Conservation (phyloP, 805 yeast genomes). For the Saccharomycopsis malanga region DNA sequence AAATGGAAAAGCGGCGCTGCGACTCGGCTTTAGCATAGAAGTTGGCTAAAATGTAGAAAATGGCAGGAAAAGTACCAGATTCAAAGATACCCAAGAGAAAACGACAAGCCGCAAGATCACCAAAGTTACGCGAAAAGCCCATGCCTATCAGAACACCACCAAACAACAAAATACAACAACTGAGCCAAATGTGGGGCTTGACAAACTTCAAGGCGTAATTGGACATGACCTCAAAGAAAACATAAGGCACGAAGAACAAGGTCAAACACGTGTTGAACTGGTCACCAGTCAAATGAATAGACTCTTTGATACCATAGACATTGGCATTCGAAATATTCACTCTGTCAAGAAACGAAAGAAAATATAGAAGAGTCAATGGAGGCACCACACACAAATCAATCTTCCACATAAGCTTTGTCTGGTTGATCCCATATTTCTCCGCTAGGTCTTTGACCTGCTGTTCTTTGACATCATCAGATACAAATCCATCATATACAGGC, state of each 20-base stretch:
- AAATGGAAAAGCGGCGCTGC: slow-evolving; percentile 60
- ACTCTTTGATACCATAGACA: slow-evolving; percentile 57
- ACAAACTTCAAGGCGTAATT: slow-evolving; percentile 53
- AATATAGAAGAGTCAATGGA: slow-evolving; percentile 57
- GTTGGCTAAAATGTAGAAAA: slow-evolving; percentile 61
- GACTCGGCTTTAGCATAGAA: slow-evolving; percentile 61
- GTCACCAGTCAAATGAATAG: slow-evolving; percentile 46
- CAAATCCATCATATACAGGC: not conserved
- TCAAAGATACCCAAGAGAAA: slow-evolving; percentile 62
- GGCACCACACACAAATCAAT: slow-evolving; percentile 63
- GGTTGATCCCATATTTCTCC: slow-evolving; percentile 38
- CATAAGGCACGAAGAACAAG: slow-evolving; percentile 65
- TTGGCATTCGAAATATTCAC: slow-evolving; percentile 80
- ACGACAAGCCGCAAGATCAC: slow-evolving; percentile 54
- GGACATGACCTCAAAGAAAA: slow-evolving; percentile 56
- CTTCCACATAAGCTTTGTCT: slow-evolving; percentile 50
- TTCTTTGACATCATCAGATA: not conserved
- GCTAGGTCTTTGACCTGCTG: slow-evolving; percentile 3
- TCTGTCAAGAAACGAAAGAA: slow-evolving; percentile 72
- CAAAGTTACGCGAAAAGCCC: slow-evolving; percentile 56
- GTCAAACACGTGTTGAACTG: slow-evolving; percentile 62
- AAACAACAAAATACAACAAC: slow-evolving; percentile 51
- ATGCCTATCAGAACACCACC: slow-evolving; percentile 59
- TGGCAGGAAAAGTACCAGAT: slow-evolving; percentile 68
- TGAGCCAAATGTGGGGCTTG: slow-evolving; percentile 59